Evolutionary conservation across 208 protist species (phyloP).

Genomic region (Vickermania ingenoplastis): DNA sequence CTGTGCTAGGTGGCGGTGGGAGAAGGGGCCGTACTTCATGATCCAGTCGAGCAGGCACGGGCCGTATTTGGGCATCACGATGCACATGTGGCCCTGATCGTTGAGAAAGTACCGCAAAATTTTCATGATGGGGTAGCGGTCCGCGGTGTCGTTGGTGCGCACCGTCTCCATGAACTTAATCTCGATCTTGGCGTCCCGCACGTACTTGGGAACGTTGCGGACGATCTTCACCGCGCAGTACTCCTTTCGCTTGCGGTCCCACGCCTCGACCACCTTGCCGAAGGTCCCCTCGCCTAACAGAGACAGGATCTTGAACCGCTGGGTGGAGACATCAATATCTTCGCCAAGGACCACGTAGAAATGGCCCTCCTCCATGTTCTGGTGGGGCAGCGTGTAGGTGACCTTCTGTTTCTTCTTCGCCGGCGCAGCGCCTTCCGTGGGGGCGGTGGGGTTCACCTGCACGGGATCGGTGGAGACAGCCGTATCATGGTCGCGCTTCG

Average conservation of each 20-base stretch:
- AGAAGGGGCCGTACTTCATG: constrained; percentile 64
- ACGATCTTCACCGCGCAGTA: constrained; percentile 87
- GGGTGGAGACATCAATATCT: constrained; percentile 78
- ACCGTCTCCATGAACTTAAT: constrained; percentile 82
- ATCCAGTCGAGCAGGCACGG: constrained; percentile 78
- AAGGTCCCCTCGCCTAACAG: constrained; percentile 84
- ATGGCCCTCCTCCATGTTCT: constrained; percentile 85
- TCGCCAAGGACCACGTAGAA: constrained; percentile 87
- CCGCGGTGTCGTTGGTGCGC: constrained; percentile 40
- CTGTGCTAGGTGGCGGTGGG: constrained; percentile 61
- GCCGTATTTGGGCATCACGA: constrained; percentile 55
- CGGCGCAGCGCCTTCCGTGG: constrained; percentile 7
- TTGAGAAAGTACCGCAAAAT: constrained; percentile 78
- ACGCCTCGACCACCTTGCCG: constrained; percentile 83
- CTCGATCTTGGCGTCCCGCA: constrained; percentile 78
- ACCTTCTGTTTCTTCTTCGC: constrained; percentile 67
- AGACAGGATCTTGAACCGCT: constrained; percentile 86
- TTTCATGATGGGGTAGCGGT: constrained; percentile 72
- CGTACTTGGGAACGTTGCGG: constrained; percentile 78
- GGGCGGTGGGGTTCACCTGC: constrained; percentile 10
- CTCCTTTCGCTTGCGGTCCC: constrained; percentile 78
- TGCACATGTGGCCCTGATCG: constrained; percentile 75
- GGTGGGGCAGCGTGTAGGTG: constrained; percentile 69
- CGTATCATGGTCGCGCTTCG: constrained; percentile 66
- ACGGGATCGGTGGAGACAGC: constrained; percentile 38